phyloP scores from a whole-genome alignment of 2,329 filamentous ascomycete genomes.

The Pseudocercospora cruenta region DNA sequence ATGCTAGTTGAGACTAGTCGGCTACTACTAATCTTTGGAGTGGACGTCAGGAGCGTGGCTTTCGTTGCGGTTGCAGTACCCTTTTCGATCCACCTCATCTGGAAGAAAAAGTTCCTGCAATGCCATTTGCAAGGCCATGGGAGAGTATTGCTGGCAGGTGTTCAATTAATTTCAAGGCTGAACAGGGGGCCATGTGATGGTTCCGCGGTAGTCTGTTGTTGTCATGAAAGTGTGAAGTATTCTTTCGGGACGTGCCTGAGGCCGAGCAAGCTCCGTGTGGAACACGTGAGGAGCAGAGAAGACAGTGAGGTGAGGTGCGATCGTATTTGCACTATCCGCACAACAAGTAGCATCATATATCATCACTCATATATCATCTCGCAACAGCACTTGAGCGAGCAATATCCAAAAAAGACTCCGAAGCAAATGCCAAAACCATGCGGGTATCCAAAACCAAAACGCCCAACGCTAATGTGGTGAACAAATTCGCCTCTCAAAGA shows the following conservation, averaged over 20 bases:
- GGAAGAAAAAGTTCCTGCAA: too few relatives aligned
- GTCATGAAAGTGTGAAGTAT: neutral
- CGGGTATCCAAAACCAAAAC: slow-evolving; percentile 16
- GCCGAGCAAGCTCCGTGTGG: neutral
- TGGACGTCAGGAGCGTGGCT: neutral
- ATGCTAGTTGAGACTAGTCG: too few relatives aligned
- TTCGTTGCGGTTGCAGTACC: neutral
- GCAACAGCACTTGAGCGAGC: slow-evolving; percentile 16
- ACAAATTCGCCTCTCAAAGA: neutral
- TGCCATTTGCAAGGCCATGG: too few relatives aligned
- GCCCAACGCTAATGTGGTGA: neutral
- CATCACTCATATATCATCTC: slow-evolving; percentile 13
- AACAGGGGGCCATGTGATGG: too few relatives aligned
- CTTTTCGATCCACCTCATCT: neutral
- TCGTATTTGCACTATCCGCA: neutral
- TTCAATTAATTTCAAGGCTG: too few relatives aligned
- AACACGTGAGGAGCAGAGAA: neutral
- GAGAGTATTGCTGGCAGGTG: too few relatives aligned
- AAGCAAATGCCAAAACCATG: slow-evolving; percentile 8
- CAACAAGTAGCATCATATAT: neutral
- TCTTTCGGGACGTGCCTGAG: neutral
- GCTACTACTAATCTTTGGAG: neutral
- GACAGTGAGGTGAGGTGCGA: neutral
- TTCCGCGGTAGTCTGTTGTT: neutral
- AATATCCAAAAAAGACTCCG: neutral